A percentile compares a stretch with the other conserved stretches of the same genome.
Conservation (phyloP, 805 yeast species). For the Myxozyma nipponensis region DNA sequence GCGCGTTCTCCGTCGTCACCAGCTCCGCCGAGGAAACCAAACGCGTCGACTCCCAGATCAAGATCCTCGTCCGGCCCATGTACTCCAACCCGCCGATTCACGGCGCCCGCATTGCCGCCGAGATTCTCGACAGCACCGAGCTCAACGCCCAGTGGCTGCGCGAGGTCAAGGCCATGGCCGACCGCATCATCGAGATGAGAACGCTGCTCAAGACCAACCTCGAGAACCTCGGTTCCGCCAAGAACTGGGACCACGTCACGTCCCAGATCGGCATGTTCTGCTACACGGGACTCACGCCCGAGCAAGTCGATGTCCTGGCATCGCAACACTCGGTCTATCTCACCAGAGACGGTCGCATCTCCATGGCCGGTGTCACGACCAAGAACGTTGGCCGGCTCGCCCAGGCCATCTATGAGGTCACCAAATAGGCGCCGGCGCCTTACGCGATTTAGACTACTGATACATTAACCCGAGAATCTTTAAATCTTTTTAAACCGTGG, state of each 20-base stretch:
- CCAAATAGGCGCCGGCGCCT: too few relatives aligned
- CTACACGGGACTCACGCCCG: constrained; percentile 72
- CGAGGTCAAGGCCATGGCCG: constrained; percentile 76
- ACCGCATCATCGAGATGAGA: constrained; percentile 73
- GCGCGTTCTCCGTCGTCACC: constrained; percentile 63
- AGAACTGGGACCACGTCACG: constrained; percentile 81
- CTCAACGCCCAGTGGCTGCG: constrained; percentile 70
- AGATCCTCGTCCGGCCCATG: constrained; percentile 76
- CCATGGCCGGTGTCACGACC: constrained; percentile 83
- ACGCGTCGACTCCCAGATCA: constrained; percentile 70
- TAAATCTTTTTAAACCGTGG: not conserved
- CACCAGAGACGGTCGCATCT: constrained; percentile 86
- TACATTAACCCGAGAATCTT: not conserved
- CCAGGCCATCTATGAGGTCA: constrained; percentile 39
- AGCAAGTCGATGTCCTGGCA: constrained; percentile 69
- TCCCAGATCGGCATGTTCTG: constrained; percentile 97
- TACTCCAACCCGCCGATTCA: constrained; percentile 94
- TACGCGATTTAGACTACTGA: too few relatives aligned
- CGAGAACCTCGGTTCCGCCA: constrained; percentile 50
- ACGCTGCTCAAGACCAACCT: constrained; percentile 57
- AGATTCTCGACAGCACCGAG: constrained; percentile 58
- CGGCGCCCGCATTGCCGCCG: constrained; percentile 85
- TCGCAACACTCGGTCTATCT: constrained; percentile 74
- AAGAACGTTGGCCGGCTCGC: constrained; percentile 55
- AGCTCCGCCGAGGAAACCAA: constrained; percentile 46